Evolutionary conservation across 148 eudicot genomes (phyloP).

Genomic region (Rhododendron ferrugineum): DNA sequence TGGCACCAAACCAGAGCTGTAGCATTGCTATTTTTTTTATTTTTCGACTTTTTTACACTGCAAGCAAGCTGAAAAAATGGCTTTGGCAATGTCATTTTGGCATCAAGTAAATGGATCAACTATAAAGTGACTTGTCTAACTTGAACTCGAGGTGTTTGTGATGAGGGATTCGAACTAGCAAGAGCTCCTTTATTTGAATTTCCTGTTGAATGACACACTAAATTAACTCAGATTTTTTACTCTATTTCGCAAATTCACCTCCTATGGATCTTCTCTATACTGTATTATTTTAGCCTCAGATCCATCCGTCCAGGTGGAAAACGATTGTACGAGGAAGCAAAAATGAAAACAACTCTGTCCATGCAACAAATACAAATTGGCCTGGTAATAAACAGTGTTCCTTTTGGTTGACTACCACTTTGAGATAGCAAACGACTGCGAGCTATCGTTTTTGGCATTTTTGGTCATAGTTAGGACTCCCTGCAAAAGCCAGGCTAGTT

Average conservation of each 20-base stretch:
- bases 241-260: neutral
- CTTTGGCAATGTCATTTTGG: neutral
- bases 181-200: neutral
- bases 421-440: neutral
- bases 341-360: neutral
- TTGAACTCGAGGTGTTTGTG: neutral
- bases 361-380: neutral
- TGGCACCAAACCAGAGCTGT: neutral
- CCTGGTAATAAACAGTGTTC: too few relatives aligned
- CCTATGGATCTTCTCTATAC: neutral
- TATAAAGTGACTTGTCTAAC: neutral
- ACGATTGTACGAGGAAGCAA: neutral
- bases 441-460: neutral
- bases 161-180: neutral
- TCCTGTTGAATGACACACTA: too few relatives aligned
- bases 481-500: neutral
- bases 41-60: too few relatives aligned
- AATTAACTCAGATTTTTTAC: neutral
- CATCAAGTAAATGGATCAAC: neutral
- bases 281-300: too few relatives aligned
- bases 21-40: neutral
- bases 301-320: neutral
- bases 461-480: neutral
- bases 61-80: neutral
- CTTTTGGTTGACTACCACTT: neutral